Evolutionary conservation across 2,329 filamentous ascomycete species (phyloP), one percentile per base, ranked within the genome.

Genomic region (Graphilbum sp.): DNA sequence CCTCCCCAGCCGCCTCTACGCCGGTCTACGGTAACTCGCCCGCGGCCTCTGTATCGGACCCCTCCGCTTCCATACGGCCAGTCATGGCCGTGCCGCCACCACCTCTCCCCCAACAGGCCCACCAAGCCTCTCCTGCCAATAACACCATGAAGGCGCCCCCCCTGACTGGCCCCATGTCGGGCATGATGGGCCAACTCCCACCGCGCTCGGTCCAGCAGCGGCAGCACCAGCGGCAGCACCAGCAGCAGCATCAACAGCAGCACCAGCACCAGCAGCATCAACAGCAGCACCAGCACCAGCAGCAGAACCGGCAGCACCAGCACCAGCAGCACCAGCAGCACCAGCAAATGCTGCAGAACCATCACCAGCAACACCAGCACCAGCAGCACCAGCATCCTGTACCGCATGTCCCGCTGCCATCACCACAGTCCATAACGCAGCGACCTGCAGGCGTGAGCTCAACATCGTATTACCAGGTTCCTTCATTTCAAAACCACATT

Each of bases 401-500:
- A 5, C 11, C 54, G 25, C 46, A 47, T 30, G 41, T 54, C 41
- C 53, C 41, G 11, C 31, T 46, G 20, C 42, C 44, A 2, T 44
- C 44, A 18, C 44, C 45, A 5, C 46, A 44, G 25, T 43, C 43
- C 1, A 33, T 39, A 12, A 43, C 44, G 2, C 44, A 45, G 5
- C 36, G 43, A 52, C 50, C 45, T 11, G 54, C 53, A 33, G 53
- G 59, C 47, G 52, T 59, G 44, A 57, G 56, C 46, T 53, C 61
- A 34, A 56, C 64, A 35, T 55, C 67, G 38, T 93, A 80, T 60
- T 95, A 93, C 54, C 76, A 82, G 36, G 80, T 84, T 41, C 80
- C 83, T 16, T 63, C 64, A 2, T 95, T 93, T 61, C 85, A 92
- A 54, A 90, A 82, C 57, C 88, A 95, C 58, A 87, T 92, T 60